A percentile compares a stretch with the other conserved stretches of the same genome.
Evolutionary conservation across 2,329 filamentous ascomycete genomes (phyloP).

Genomic region (Alternaria rosae): DNA sequence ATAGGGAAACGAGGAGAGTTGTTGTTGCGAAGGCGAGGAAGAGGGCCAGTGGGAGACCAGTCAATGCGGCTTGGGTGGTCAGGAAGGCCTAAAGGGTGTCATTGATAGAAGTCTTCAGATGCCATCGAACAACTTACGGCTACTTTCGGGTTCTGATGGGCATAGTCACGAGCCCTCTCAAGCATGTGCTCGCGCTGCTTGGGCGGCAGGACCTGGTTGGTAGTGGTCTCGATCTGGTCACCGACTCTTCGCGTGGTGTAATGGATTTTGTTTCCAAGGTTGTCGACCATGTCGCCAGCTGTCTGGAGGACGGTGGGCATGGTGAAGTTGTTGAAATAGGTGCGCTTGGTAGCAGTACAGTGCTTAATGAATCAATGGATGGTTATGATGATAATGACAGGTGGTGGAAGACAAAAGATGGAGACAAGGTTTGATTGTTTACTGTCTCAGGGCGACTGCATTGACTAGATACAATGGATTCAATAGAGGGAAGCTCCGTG

Average conservation of each 20-base stretch:
- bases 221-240: slow-evolving; percentile 41
- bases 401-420: neutral
- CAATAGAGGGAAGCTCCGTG: neutral
- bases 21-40: slow-evolving; percentile 72
- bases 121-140: slow-evolving; percentile 61
- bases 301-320: slow-evolving; percentile 32
- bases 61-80: slow-evolving; percentile 68
- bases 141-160: slow-evolving; percentile 70
- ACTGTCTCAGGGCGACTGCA: slow-evolving; percentile 1
- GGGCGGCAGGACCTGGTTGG: slow-evolving; percentile 66
- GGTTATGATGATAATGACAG: neutral
- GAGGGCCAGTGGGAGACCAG: slow-evolving; percentile 70
- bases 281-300: slow-evolving; percentile 38
- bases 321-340: neutral
- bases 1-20: slow-evolving; percentile 68
- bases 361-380: slow-evolving; percentile 2
- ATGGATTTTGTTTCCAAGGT: slow-evolving; percentile 24
- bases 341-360: neutral
- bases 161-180: slow-evolving; percentile 63
- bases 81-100: slow-evolving; percentile 68
- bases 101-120: neutral
- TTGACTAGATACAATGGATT: neutral
- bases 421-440: neutral
- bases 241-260: slow-evolving; percentile 20
- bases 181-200: slow-evolving; percentile 66